A percentile compares a stretch with the other conserved stretches of the same genome.
phyloP scores from a whole-genome alignment of 1,139 yeast genomes.

The Wickerhamomyces sp. region DNA sequence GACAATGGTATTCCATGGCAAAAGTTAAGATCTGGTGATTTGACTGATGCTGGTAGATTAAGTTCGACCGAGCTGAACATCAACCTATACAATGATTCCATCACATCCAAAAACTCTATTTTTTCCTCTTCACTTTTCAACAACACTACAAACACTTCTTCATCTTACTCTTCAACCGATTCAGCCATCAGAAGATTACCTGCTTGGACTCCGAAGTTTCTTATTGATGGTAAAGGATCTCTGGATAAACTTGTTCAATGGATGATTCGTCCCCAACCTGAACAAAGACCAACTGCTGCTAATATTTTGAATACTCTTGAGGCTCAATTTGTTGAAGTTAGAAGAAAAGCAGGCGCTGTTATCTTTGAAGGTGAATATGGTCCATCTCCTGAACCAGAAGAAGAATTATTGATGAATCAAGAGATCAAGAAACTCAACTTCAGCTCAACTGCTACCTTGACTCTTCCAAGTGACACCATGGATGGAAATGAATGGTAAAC shows the following conservation, averaged over 20 bases:
- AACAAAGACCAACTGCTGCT: conserved; percentile 71
- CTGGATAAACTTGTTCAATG: conserved; percentile 77
- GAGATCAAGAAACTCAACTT: conserved; percentile 18
- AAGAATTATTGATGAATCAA: conserved; percentile 16
- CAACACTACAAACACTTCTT: conserved; percentile 15
- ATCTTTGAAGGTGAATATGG: conserved; percentile 97
- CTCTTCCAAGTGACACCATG: conserved; percentile 18
- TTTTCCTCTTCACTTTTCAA: conserved; percentile 20
- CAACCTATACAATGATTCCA: conserved; percentile 20
- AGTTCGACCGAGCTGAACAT: conserved; percentile 56
- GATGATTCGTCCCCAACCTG: conserved; percentile 90
- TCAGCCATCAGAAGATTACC: conserved; percentile 38
- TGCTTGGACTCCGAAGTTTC: conserved; percentile 79
- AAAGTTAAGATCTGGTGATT: conserved; percentile 88
- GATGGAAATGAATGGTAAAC: conserved; percentile 21
- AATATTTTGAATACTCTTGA: conserved; percentile 66
- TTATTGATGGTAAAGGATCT: conserved; percentile 67
- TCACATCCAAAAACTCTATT: conserved; percentile 20
- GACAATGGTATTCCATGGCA: conserved; percentile 98
- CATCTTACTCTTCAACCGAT: conserved; percentile 22
- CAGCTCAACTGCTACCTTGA: conserved; percentile 11
- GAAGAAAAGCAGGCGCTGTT: conserved; percentile 91
- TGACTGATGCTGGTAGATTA: conserved; percentile 89
- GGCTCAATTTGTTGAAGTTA: conserved; percentile 69
- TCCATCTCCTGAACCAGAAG: conserved; percentile 47